Evolutionary conservation across 2,329 filamentous ascomycete species (phyloP).

Genomic region (Aureobasidium sp.): DNA sequence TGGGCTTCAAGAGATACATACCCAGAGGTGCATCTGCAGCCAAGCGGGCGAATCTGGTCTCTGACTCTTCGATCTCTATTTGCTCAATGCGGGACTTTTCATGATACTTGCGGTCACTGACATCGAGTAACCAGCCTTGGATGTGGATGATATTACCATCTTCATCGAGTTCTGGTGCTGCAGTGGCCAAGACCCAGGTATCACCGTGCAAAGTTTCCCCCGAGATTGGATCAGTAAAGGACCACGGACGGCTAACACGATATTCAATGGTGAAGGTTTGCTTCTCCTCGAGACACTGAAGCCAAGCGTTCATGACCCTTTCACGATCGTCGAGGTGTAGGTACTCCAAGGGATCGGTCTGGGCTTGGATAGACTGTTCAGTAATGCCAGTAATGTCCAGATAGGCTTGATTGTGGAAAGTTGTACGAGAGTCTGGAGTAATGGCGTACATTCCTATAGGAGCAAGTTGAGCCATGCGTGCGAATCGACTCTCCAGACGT

Average conservation of each 20-base stretch:
- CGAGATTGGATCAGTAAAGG: constrained; percentile 22
- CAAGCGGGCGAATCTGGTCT: constrained; percentile 34
- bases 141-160: constrained; percentile 25
- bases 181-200: constrained; percentile 28
- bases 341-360: constrained; percentile 3
- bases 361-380: constrained; percentile 15
- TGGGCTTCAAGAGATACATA: constrained; percentile 31
- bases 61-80: constrained; percentile 24
- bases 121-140: constrained; percentile 30
- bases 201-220: constrained; percentile 24
- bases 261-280: constrained; percentile 33
- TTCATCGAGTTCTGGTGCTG: constrained; percentile 27
- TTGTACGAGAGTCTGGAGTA: constrained; percentile 28
- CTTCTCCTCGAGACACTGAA: constrained; percentile 27
- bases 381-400: constrained; percentile 29
- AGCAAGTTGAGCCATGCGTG: constrained; percentile 33
- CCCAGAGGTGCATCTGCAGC: constrained; percentile 34
- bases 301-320: constrained; percentile 28
- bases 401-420: constrained; percentile 37
- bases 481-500: constrained; percentile 32
- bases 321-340: constrained; percentile 28
- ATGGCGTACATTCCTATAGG: constrained; percentile 37
- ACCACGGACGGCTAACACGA: constrained; percentile 32
- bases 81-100: constrained; percentile 31
- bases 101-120: constrained; percentile 28